phyloP scores from a whole-genome alignment of 345 rosid species.

The Dovyalis caffra region DNA sequence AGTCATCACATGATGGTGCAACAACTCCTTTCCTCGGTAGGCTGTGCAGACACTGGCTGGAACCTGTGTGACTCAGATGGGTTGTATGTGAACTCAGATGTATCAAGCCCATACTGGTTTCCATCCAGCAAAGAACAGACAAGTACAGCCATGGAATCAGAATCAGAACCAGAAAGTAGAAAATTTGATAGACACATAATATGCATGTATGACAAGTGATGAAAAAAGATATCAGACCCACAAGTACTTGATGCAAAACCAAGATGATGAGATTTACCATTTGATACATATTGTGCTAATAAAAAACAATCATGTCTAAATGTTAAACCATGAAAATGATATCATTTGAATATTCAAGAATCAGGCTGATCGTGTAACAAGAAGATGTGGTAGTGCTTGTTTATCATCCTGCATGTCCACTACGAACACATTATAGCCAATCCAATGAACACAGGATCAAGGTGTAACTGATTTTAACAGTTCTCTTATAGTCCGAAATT shows the following conservation, averaged over 20 bases:
- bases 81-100: slow-evolving; percentile 90
- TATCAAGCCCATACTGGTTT: slow-evolving; percentile 89
- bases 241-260: not conserved
- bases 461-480: not conserved
- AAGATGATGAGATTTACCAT: not conserved
- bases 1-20: slow-evolving; percentile 74
- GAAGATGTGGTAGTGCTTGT: not conserved
- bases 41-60: slow-evolving; percentile 64
- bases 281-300: not conserved
- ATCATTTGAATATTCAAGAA: not conserved
- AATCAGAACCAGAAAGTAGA: not conserved
- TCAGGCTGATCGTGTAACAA: not conserved
- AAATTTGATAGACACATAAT: not conserved
- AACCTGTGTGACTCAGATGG: slow-evolving; percentile 75
- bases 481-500: not conserved
- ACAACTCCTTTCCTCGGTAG: slow-evolving; percentile 76
- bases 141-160: not conserved
- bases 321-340: not conserved
- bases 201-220: not conserved
- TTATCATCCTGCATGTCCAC: not conserved
- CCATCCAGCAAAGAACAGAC: slow-evolving; percentile 8
- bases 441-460: not conserved
- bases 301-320: not conserved
- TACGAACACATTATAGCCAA: not conserved
- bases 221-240: not conserved